These are phyloP conservation scores for Hypoxylon fuscum DNA, from an alignment of 495 filamentous ascomycete genomes.

Conservation along the genomic window DNA sequence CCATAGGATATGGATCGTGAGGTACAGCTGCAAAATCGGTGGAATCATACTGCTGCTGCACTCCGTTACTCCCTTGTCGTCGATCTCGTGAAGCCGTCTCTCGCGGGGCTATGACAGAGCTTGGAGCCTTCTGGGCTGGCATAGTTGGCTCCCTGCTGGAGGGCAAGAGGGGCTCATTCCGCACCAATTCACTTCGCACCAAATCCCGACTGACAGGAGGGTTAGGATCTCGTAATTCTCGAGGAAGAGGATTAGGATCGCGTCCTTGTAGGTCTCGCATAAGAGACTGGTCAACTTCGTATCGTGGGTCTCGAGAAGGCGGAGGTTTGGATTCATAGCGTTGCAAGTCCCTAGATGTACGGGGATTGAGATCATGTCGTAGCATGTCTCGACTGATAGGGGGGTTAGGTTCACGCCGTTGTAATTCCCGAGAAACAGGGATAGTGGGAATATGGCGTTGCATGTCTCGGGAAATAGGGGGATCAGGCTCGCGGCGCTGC, in stretches of 20 bases:
- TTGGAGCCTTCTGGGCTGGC: conserved; percentile 61
- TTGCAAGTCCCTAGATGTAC: conserved; percentile 13
- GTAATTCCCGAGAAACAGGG: conserved; percentile 8
- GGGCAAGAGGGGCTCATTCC: conserved; percentile 59
- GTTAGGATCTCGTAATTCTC: conserved; percentile 14
- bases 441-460: neutral
- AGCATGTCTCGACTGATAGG: conserved; percentile 4
- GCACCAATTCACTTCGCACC: conserved; percentile 59
- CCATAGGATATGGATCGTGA: conserved; percentile 92
- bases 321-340: conserved; percentile 17
- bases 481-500: conserved; percentile 23
- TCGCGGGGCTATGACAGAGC: conserved; percentile 28
- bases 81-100: conserved; percentile 36
- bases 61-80: conserved; percentile 49
- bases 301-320: conserved; percentile 11
- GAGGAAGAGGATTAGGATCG: conserved; percentile 13
- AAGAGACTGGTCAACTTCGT: neutral
- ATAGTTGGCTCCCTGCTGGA: conserved; percentile 62
- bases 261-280: conserved; percentile 7
- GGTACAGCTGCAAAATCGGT: conserved; percentile 75
- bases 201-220: conserved; percentile 6
- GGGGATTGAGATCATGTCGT: neutral
- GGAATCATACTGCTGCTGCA: conserved; percentile 60
- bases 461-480: conserved; percentile 19
- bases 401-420: neutral